Conservation (phyloP, 331 rosid species). For the Rosa hybrid region DNA sequence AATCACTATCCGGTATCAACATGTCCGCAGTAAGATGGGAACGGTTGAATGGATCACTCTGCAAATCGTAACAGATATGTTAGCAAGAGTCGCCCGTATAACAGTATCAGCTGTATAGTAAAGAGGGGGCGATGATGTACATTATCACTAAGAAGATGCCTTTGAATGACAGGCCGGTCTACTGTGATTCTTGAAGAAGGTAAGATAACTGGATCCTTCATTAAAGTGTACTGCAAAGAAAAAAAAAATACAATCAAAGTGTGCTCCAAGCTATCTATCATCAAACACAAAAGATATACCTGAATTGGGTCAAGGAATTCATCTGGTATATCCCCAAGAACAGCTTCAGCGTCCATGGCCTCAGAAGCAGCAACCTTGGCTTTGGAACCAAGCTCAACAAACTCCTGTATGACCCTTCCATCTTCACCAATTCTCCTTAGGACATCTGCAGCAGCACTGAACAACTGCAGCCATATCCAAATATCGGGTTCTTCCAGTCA, state of each 20-base stretch:
- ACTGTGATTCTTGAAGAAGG: conserved; percentile 91
- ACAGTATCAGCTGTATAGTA: not conserved
- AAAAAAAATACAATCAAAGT: not conserved
- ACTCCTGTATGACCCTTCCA: conserved; percentile 75
- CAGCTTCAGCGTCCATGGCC: conserved; percentile 93
- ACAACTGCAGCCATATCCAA: conserved; percentile 58
- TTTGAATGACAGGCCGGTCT: conserved; percentile 92
- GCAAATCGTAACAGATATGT: conserved; percentile 34
- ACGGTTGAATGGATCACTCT: conserved; percentile 97
- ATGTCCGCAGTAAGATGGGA: conserved; percentile 87
- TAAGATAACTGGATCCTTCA: conserved; percentile 98
- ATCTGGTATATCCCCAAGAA: conserved; percentile 94
- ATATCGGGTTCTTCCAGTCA: conserved; percentile 26
- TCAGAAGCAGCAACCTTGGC: conserved; percentile 93
- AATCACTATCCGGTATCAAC: conserved; percentile 75
- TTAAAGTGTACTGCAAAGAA: conserved; percentile 78
- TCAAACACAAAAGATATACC: conserved; percentile 40
- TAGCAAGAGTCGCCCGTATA: not conserved
- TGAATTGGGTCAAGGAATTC: conserved; percentile 99
- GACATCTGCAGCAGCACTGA: conserved; percentile 86
- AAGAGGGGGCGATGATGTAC: conserved; percentile 31
- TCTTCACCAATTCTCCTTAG: conserved; percentile 85
- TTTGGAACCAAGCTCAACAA: conserved; percentile 78
- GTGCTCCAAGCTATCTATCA: not conserved
- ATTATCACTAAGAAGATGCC: conserved; percentile 96